Evolutionary conservation across 1,284 basidiomycete genomes (phyloP).

Genomic region (Mycena sp.): DNA sequence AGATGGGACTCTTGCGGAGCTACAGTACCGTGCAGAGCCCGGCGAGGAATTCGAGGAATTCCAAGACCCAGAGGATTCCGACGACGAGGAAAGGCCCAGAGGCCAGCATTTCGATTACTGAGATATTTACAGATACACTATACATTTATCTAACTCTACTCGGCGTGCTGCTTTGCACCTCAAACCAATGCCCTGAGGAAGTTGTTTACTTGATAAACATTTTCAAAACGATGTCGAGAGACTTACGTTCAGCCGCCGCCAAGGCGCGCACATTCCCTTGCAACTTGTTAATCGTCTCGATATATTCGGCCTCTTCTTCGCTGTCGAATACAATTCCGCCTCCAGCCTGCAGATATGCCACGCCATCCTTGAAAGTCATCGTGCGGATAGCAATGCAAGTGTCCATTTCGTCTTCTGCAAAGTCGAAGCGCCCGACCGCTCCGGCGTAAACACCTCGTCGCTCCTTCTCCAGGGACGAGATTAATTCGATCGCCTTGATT

Average conservation of each 20-base stretch:
- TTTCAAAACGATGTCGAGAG: slow-evolving; percentile 31
- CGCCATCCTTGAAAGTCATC: slow-evolving; percentile 96
- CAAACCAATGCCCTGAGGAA: slow-evolving; percentile 39
- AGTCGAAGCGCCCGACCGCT: slow-evolving; percentile 97
- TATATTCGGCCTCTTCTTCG: slow-evolving; percentile 96
- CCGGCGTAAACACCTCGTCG: slow-evolving; percentile 96
- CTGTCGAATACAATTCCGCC: slow-evolving; percentile 99
- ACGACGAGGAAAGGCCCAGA: slow-evolving; percentile 4
- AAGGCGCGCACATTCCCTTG: slow-evolving; percentile 89
- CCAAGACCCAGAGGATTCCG: background rate
- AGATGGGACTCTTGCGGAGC: slow-evolving; percentile 27
- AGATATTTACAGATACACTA: slow-evolving; percentile 9
- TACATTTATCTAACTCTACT: slow-evolving; percentile 33
- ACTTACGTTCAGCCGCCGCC: slow-evolving; percentile 90
- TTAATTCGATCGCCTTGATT: slow-evolving; percentile 97
- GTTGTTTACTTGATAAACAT: slow-evolving; percentile 1
- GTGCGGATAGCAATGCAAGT: slow-evolving; percentile 99
- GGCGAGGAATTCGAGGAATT: background rate
- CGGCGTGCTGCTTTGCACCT: slow-evolving; percentile 31
- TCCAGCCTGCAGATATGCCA: slow-evolving; percentile 94
- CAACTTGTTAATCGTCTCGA: slow-evolving; percentile 96
- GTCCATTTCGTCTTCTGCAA: slow-evolving; percentile 95
- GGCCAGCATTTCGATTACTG: slow-evolving; percentile 36
- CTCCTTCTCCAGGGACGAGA: slow-evolving; percentile 90
- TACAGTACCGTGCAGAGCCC: background rate